Percentiles rank a stretch among this genome's conserved stretches.
Conservation (phyloP, 192 early-diverging fungal genomes). For the Linnemannia zychae region DNA sequence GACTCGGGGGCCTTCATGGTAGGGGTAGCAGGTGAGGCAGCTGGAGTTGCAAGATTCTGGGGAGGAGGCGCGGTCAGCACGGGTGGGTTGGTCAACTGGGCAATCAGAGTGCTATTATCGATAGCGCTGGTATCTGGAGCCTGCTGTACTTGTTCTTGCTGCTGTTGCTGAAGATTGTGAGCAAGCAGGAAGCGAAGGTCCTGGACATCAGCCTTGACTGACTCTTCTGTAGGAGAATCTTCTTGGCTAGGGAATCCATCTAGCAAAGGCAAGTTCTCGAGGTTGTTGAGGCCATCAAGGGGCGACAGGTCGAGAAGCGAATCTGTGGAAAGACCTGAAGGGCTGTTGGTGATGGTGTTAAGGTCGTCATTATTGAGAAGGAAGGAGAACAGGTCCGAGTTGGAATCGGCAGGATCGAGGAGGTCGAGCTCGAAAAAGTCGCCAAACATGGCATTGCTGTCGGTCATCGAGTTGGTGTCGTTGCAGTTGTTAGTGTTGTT, state of each 20-base stretch:
- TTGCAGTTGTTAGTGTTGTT: not conserved
- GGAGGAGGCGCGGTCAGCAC: not conserved
- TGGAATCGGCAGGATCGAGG: constrained; percentile 18
- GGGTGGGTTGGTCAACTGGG: not conserved
- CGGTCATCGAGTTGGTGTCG: constrained; percentile 1
- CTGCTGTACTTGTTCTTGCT: not conserved
- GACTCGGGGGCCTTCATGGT: not conserved
- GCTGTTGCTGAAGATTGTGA: constrained; percentile 11
- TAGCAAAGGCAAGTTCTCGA: not conserved
- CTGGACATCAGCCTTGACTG: not conserved
- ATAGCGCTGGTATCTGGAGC: not conserved
- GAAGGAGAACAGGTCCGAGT: constrained; percentile 27
- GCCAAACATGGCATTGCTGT: constrained; percentile 32
- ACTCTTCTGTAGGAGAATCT: not conserved
- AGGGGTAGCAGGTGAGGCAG: constrained; percentile 5
- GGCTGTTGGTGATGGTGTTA: not conserved
- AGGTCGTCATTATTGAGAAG: constrained; percentile 32
- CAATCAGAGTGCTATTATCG: not conserved
- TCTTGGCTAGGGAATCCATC: not conserved
- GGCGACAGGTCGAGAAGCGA: not conserved
- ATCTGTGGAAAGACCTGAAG: not conserved
- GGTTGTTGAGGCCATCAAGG: not conserved
- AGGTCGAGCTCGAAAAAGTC: constrained; percentile 39
- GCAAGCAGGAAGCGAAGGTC: not conserved
- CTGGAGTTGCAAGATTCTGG: not conserved